Evolutionary conservation across 345 rosid genomes (phyloP).

Genomic region (Pistacia atlantica): DNA sequence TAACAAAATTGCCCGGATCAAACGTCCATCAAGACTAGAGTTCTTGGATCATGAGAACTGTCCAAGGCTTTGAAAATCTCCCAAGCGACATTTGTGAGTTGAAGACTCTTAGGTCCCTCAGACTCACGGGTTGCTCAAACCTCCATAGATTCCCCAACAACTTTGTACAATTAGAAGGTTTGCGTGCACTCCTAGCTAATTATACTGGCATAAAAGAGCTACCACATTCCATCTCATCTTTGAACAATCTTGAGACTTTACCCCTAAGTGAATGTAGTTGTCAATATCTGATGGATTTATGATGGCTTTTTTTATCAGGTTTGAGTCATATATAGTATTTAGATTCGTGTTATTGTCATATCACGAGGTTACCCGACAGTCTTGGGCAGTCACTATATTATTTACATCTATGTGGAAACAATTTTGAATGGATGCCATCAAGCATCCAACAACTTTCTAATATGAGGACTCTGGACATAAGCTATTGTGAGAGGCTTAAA

Average conservation of each 20-base stretch:
- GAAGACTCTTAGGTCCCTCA: not conserved
- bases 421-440: not conserved
- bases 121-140: no score
- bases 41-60: not conserved
- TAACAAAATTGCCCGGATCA: not conserved
- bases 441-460: not conserved
- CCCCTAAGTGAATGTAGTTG: no score
- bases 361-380: not conserved
- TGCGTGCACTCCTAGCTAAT: not conserved
- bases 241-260: not conserved
- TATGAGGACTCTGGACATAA: not conserved
- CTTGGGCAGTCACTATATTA: not conserved
- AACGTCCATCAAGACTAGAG: not conserved
- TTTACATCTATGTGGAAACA: not conserved
- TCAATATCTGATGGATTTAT: not conserved
- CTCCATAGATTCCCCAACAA: not conserved
- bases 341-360: not conserved
- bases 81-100: no score
- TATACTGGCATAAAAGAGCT: not conserved
- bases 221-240: not conserved
- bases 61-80: not conserved
- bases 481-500: not conserved
- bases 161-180: not conserved
- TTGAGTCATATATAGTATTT: not conserved
- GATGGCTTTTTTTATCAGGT: not conserved